Evolutionary conservation across 1,284 basidiomycete genomes (phyloP), one percentile per base, ranked within the genome.

Genomic region (Sporisorium graminicola): DNA sequence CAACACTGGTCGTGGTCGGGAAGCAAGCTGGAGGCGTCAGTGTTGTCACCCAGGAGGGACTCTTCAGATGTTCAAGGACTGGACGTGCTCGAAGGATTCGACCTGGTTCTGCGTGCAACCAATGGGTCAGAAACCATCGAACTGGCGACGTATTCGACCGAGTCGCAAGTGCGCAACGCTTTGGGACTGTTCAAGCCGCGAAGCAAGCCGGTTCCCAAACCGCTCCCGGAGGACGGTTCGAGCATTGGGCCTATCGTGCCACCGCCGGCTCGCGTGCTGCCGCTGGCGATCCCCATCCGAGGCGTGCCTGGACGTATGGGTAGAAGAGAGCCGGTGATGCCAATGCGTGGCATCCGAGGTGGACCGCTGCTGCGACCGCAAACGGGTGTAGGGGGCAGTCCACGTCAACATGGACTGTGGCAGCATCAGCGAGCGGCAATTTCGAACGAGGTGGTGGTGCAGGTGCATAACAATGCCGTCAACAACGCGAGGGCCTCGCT

Each of bases 391-490:
- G 33, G 18, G 0, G 67, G 60, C 9, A 60, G 49, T n/a, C 59
- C 50, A 4, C 59, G 64, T 6, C 64, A 64, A 14, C 67, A 69
- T 20, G 62, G 60, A 33, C 27, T 70, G 26, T 75, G 73, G 73
- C 73, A 75, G 58, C 60, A 75, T 22, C 64, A 49, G 37, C 29
- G 73, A 18, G 73, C 73, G 18, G 73, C 64, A 3, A 53, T 71
- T 29, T 75, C 67, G 52, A 70, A 52, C 43, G 73, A 75, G 27
- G 68, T 67, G 26, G 60, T 70, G 56, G 63, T 70, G 12, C 63
- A 70, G 33, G 67, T 70, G 33, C 56, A 75, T 58, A 75, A 71
- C 64, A 69, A 74, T 22, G 73, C 73, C 0, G 73, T 75, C 33
- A 61, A 63, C 60, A 71, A 75, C 29, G 60, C 64, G 3, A 49